Evolutionary conservation across 2,329 filamentous ascomycete species (phyloP), one percentile per base, ranked within the genome.

Genomic region (Purpureocillium takamizusanense): DNA sequence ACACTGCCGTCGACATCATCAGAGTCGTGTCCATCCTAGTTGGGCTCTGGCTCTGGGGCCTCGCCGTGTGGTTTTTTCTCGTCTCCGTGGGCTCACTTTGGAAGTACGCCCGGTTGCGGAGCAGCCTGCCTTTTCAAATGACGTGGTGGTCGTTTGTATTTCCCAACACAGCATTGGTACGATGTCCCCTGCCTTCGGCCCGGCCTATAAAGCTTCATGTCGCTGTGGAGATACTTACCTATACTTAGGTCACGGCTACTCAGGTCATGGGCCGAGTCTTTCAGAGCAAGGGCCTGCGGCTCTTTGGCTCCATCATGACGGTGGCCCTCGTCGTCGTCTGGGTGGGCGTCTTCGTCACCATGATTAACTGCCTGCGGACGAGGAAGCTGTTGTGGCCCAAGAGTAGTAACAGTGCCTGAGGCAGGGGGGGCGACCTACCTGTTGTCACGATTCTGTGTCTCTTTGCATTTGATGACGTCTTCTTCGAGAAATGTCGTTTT

Each of bases 81-180:
- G 79, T 92, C 10, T 82, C 78, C 1, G 73, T 85, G n/a, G 81
- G 83, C 2, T 84, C 84, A 2, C 74, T 90, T 42, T 83, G 74
- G 70, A 82, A 78, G 23, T 80, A 82, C 36, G 66, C 80, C 15
- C 65, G 69, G 0, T 56, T 62, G 2, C 64, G 72, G 10, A 70
- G 72, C 29, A 73, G 69, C 42, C 76, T 88, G 65, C 72, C 78
- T 4, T 92, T 89, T 51, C 81, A 83, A 14, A 89, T 92, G 83
- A 86, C 81, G 2, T 94, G 85, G 80, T 92, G 82, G 60, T 85
- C 78, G 4, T 90, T 89, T 57, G 72, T 89, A 5, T 89, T 89
- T 51, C 84, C 85, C 2, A 87, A 89, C 49, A 89, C 84, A 0
- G 83, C 82, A 0, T 61, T 87, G 42, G 74, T 60, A 52, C 36